A percentile compares a stretch with the other conserved stretches of the same genome.
Evolutionary conservation across 352 stramenopile genomes (phyloP).

Genomic region (Blastocystis sp.): DNA sequence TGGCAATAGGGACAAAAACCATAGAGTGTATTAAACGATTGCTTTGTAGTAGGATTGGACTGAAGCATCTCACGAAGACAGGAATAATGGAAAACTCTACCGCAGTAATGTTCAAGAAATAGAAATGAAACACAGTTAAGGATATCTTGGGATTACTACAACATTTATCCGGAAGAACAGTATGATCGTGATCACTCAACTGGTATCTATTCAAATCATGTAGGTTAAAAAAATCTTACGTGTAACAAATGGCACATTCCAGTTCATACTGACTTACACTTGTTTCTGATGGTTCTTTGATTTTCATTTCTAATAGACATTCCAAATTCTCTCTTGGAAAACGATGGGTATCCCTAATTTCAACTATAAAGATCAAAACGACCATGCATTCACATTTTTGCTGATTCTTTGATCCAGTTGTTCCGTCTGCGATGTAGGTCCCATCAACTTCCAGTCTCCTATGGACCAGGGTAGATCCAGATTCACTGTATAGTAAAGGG

Average conservation of each 20-base stretch:
- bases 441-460: constrained; percentile 10
- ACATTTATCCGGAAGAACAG: constrained; percentile 25
- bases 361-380: background rate
- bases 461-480: constrained; percentile 22
- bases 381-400: constrained; percentile 2
- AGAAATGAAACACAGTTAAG: background rate
- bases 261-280: constrained; percentile 39
- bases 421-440: constrained; percentile 12
- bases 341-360: background rate
- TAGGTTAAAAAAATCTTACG: background rate
- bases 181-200: constrained; percentile 15
- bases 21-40: constrained; percentile 61
- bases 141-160: constrained; percentile 55
- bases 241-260: constrained; percentile 62
- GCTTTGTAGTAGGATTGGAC: constrained; percentile 60
- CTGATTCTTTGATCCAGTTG: background rate
- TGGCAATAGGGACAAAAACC: constrained; percentile 56
- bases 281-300: constrained; percentile 7
- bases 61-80: constrained; percentile 58
- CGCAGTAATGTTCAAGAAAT: constrained; percentile 1
- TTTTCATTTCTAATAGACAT: background rate
- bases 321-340: constrained; percentile 34
- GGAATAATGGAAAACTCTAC: constrained; percentile 25
- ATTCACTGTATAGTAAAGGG: constrained; percentile 39
- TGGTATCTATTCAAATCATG: constrained; percentile 32